Evolutionary conservation across 176 grass and related monocot species (phyloP), one percentile per base, ranked within the genome.

Genomic region (Urochloa ruziziensis): DNA sequence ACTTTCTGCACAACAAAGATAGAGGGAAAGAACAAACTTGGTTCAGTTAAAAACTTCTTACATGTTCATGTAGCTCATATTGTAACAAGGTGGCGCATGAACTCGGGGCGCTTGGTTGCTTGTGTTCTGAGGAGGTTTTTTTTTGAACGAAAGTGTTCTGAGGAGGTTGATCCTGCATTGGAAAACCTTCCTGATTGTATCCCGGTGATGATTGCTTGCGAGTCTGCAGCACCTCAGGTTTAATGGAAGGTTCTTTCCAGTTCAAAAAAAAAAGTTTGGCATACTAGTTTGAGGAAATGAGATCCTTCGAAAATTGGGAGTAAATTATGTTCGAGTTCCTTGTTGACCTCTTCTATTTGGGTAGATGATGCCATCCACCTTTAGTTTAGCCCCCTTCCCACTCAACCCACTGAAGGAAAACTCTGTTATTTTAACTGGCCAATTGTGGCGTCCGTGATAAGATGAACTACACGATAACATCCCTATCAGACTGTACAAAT

Each of bases 401-500:
- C 18, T 62, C 43, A 27, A 51, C 21, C 24, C 10, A 60, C 30
- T 48, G 63, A 36, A 46, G 10, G 3, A 17, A 21, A 51, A 40
- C 75, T 39, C 53, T 28, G 11, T 12, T 29, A n/a, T 37, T 39
- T 40, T 29, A 53, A 51, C 23, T 58, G 29, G n/a, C 3, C 5
- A 53, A 30, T 77, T 23, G 17, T 15, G 76, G 2, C 7, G 53
- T 27, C 8, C 44, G 15, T 36, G 80, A 65, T 79, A 73, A 67
- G 57, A 67, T 79, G 66, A 80, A 58, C 29, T 49, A 73, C 6
- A 1, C 65, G 16, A 43, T 25, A 58, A n/a, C 36, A 33, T 80
- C 87, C 2, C 29, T 48, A 35, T 74, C 81, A 59, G 19, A 40
- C 59, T 39, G 60, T 19, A 74, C 67, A 74, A 59, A 74, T 59